Evolutionary conservation across 768 basidiomycete genomes (phyloP).

Genomic region (Suillus sp.): DNA sequence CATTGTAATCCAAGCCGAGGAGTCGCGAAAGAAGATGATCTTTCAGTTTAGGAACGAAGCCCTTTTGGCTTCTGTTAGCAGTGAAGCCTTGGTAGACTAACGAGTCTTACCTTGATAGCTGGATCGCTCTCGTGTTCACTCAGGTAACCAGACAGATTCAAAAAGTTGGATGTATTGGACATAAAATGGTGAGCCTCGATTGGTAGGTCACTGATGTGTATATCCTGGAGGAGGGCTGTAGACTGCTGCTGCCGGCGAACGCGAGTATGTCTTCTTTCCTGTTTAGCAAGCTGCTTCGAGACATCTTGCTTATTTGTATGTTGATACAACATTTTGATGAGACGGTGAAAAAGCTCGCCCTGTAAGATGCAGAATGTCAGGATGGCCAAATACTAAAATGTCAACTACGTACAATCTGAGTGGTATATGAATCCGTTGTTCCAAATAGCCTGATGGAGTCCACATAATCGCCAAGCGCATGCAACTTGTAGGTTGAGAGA

Average conservation of each 20-base stretch:
- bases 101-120: constrained; percentile 18
- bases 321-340: constrained; percentile 31
- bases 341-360: constrained; percentile 38
- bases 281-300: constrained; percentile 14
- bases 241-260: constrained; percentile 5
- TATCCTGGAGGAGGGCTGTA: accelerated
- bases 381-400: neutral
- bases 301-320: constrained; percentile 27
- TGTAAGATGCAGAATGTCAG: constrained; percentile 12
- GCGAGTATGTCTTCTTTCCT: constrained; percentile 16
- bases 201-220: neutral
- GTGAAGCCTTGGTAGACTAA: neutral
- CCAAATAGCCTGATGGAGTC: constrained; percentile 31
- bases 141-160: constrained; percentile 11
- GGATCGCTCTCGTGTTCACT: constrained; percentile 1
- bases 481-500: constrained; percentile 37
- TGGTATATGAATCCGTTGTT: constrained; percentile 39
- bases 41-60: constrained; percentile 22
- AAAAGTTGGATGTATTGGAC: neutral
- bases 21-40: constrained; percentile 25
- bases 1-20: constrained; percentile 16
- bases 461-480: constrained; percentile 38
- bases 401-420: constrained; percentile 31
- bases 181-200: constrained; percentile 11
- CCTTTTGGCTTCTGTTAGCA: constrained; percentile 11